Conservation (phyloP, 805 yeast species). For the Spathaspora hagerdaliae region DNA sequence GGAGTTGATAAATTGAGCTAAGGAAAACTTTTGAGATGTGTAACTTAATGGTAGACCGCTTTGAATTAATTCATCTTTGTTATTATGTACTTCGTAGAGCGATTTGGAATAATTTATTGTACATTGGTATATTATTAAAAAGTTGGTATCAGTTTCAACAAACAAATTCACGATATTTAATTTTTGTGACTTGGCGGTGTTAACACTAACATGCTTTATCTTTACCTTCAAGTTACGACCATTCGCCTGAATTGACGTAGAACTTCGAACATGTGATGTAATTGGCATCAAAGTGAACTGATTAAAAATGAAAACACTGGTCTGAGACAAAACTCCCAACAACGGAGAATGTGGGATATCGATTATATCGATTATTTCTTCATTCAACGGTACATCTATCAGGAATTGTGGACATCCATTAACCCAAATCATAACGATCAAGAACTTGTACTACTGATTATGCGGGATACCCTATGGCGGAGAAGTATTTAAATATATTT, state of each 20-base stretch:
- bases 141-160: conserved; percentile 35
- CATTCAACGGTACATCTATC: conserved; percentile 21
- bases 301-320: conserved; percentile 26
- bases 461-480: background rate
- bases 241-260: conserved; percentile 39
- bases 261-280: conserved; percentile 43
- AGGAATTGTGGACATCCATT: conserved; percentile 26
- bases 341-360: conserved; percentile 25
- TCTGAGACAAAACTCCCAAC: conserved; percentile 25
- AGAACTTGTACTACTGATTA: background rate
- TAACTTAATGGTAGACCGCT: conserved; percentile 29
- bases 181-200: conserved; percentile 31
- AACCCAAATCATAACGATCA: conserved; percentile 30
- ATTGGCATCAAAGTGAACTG: conserved; percentile 37
- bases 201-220: conserved; percentile 32
- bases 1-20: conserved; percentile 24
- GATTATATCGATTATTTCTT: conserved; percentile 17
- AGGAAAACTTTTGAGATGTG: conserved; percentile 20
- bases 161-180: conserved; percentile 29
- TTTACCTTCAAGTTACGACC: conserved; percentile 44
- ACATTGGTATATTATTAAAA: conserved; percentile 41
- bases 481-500: background rate
- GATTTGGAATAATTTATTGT: conserved; percentile 25
- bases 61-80: conserved; percentile 30
- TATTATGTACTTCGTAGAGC: conserved; percentile 27